Base-by-base conservation (phyloP, 805 yeast species). In the Ogataea allantospora region DNA sequence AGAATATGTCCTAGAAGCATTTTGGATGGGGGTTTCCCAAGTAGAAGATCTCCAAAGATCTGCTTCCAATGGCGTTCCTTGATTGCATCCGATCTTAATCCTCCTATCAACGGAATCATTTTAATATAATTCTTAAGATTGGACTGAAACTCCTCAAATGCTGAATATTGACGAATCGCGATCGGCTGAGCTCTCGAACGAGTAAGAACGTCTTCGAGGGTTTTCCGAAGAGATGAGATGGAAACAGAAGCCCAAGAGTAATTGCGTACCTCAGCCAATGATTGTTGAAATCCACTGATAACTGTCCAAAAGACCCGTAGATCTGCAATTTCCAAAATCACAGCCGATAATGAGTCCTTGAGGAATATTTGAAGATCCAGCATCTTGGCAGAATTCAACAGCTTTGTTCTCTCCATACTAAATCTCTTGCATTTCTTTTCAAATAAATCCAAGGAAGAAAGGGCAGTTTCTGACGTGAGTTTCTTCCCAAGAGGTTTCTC, bases 31-130 rank as follows among this genome's bases (percentile, higher is more conserved):
- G 40, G 34, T 9, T 20, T 24, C 8, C 30, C 31, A 6, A 36
- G 35, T 1, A 13, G 14, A 5, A 70, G 42, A 9, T 52, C 56
- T 9, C 55, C 44, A 45, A 73, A 74, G 2, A 81, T 55, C 7
- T 51, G 44, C 12, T 62, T 62, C 88, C 96, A 79, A 52, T 89
- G 97, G 15, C 88, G 66, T 0, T 68, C 70, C 37, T 73, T 73
- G 44, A 89, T 58, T 0, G 77, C 70, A 0, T 71, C 82, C 4
- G 78, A 72, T 39, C 71, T 75, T 39, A 87, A 59, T 3, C 71
- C 73, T 2, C 57, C 44, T 1, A 83, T 24, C 6, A 68, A 27
- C 1, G 71, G 55, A 25, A 63, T 54, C 19, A 68, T 51, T 38
- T 67, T 62, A 10, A 73, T 47, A 30, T 69, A 50, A 2, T 56